phyloP scores from a whole-genome alignment of 768 basidiomycete genomes.

The Coprinopsis marcescibilis region DNA sequence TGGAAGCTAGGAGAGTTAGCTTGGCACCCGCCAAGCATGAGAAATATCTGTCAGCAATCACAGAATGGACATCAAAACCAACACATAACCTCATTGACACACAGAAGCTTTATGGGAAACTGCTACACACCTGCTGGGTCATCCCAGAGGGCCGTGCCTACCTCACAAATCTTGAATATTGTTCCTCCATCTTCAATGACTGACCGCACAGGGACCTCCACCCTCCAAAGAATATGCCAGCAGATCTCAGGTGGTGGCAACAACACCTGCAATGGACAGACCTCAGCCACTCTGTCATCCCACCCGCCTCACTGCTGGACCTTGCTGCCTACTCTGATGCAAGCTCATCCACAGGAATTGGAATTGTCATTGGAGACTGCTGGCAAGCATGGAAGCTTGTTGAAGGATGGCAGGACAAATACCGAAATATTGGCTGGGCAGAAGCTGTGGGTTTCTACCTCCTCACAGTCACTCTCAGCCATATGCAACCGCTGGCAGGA shows the following conservation, averaged over 20 bases:
- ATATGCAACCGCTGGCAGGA: not conserved
- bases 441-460: constrained; percentile 37
- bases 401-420: constrained; percentile 23
- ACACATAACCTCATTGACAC: constrained; percentile 26
- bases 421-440: constrained; percentile 39
- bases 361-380: constrained; percentile 19
- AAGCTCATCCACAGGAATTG: constrained; percentile 25
- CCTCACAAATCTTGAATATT: constrained; percentile 30
- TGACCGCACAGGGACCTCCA: constrained; percentile 25
- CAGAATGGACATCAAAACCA: constrained; percentile 12
- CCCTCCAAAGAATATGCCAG: constrained; percentile 1
- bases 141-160: constrained; percentile 27
- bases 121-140: constrained; percentile 25
- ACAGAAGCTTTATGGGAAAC: constrained; percentile 31
- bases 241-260: constrained; percentile 29
- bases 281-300: constrained; percentile 19
- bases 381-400: constrained; percentile 32
- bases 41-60: constrained; percentile 23
- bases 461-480: constrained; percentile 18
- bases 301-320: constrained; percentile 19
- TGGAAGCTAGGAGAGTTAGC: constrained; percentile 8
- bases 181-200: constrained; percentile 20
- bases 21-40: constrained; percentile 7
- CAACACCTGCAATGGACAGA: constrained; percentile 5
- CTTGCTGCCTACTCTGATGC: constrained; percentile 32